Percentiles rank a stretch among this genome's conserved stretches.
phyloP scores from a whole-genome alignment of 352 stramenopile genomes.

The Plasmopara muralis region DNA sequence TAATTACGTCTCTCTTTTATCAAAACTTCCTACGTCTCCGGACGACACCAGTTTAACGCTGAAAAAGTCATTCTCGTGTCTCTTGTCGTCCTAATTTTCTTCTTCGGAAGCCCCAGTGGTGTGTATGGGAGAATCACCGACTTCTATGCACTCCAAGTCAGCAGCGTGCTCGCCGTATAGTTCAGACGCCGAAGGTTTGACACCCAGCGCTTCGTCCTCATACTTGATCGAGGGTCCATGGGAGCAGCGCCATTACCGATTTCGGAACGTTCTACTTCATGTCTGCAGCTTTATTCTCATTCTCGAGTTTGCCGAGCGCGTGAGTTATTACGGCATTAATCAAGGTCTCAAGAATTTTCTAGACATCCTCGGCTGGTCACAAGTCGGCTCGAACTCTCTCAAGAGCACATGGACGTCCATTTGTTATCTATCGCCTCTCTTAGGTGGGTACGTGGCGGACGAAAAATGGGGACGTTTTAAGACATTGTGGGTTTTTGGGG shows the following conservation, averaged over 20 bases:
- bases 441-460: constrained; percentile 81
- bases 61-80: constrained; percentile 2
- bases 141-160: constrained; percentile 54
- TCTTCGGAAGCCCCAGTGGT: constrained; percentile 7
- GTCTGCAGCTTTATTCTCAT: constrained; percentile 85
- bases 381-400: constrained; percentile 79
- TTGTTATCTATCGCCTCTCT: constrained; percentile 75
- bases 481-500: constrained; percentile 75
- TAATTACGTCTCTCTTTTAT: constrained; percentile 13
- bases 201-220: constrained; percentile 44
- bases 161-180: constrained; percentile 28
- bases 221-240: constrained; percentile 74
- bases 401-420: constrained; percentile 87
- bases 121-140: constrained; percentile 35
- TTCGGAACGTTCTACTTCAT: constrained; percentile 77
- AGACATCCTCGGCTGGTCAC: constrained; percentile 60
- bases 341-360: constrained; percentile 86
- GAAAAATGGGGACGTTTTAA: constrained; percentile 83
- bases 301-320: constrained; percentile 76
- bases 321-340: constrained; percentile 87
- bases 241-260: constrained; percentile 70
- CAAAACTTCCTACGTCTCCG: constrained; percentile 3
- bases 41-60: background rate
- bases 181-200: constrained; percentile 34
- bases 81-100: constrained; percentile 1